Conservation (phyloP, 306 rosid genomes). For the Rosa multiflora region DNA sequence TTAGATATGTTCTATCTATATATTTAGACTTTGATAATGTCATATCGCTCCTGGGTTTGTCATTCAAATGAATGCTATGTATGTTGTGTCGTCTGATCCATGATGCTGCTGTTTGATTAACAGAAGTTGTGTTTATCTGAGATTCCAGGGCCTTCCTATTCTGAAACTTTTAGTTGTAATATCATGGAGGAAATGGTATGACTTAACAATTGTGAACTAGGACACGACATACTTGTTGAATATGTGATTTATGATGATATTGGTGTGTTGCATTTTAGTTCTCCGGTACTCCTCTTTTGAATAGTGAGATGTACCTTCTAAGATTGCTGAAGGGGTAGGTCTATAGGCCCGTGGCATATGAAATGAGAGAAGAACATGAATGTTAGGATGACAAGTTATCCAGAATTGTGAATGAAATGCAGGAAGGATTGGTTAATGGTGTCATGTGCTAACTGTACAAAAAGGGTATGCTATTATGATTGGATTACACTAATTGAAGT, state of each 20-base stretch:
- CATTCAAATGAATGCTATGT: neutral
- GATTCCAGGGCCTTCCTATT: neutral
- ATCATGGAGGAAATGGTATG: neutral
- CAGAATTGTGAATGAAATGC: neutral
- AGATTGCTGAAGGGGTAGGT: neutral
- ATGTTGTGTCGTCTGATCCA: neutral
- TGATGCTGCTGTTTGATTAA: too few relatives aligned
- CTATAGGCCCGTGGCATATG: neutral
- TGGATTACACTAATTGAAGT: neutral
- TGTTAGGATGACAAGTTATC: neutral
- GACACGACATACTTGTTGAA: neutral
- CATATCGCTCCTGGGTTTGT: too few relatives aligned
- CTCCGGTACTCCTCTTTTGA: neutral
- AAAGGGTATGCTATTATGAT: neutral
- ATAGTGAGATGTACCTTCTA: neutral
- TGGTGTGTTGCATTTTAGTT: neutral
- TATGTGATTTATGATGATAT: neutral
- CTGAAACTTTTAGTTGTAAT: too few relatives aligned
- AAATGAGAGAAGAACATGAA: neutral
- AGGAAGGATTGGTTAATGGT: neutral
- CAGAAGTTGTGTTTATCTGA: neutral
- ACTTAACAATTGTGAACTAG: neutral
- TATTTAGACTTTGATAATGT: neutral
- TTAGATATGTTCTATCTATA: neutral
- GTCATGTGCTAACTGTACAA: neutral